Percentiles rank a stretch among this genome's conserved stretches.
phyloP scores from a whole-genome alignment of 768 basidiomycete species.

The Lactifluus piperatus region DNA sequence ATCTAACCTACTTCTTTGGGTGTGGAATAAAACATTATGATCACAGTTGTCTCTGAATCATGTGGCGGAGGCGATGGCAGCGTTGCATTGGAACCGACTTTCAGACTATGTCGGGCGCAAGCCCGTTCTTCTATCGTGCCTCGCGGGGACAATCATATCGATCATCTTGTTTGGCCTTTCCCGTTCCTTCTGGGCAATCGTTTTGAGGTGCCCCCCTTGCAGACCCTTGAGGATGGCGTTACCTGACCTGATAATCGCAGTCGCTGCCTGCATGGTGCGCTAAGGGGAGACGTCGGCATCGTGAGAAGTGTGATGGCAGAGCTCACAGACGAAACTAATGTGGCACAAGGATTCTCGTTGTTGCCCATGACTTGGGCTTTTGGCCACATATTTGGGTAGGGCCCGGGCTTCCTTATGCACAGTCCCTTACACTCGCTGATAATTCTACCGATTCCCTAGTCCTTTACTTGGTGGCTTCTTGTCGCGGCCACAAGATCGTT shows the following conservation, averaged over 20 bases:
- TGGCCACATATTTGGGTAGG: conserved; percentile 15
- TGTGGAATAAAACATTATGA: conserved; percentile 11
- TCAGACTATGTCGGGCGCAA: too few relatives aligned
- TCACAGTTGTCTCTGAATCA: conserved; percentile 40
- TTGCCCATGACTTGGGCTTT: conserved; percentile 25
- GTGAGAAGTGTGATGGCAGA: too few relatives aligned
- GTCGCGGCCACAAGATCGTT: conserved; percentile 22
- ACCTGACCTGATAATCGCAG: conserved; percentile 41
- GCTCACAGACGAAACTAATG: too few relatives aligned
- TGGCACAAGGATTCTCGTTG: conserved; percentile 34
- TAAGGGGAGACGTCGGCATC: too few relatives aligned
- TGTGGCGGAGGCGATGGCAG: conserved; percentile 35
- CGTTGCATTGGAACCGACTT: conserved; percentile 38
- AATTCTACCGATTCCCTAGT: conserved; percentile 17
- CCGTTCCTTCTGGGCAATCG: too few relatives aligned
- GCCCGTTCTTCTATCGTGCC: too few relatives aligned
- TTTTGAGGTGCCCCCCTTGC: too few relatives aligned
- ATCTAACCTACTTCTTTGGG: conserved; percentile 33
- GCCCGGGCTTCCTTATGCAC: background rate
- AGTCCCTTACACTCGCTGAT: background rate
- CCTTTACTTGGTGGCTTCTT: conserved; percentile 21
- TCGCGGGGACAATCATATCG: too few relatives aligned
- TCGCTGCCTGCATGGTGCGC: too few relatives aligned
- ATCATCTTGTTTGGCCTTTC: too few relatives aligned
- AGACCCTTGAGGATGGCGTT: background rate